Conservation (phyloP, 192 early-diverging fungal genomes). For the Backusella macrospora region DNA sequence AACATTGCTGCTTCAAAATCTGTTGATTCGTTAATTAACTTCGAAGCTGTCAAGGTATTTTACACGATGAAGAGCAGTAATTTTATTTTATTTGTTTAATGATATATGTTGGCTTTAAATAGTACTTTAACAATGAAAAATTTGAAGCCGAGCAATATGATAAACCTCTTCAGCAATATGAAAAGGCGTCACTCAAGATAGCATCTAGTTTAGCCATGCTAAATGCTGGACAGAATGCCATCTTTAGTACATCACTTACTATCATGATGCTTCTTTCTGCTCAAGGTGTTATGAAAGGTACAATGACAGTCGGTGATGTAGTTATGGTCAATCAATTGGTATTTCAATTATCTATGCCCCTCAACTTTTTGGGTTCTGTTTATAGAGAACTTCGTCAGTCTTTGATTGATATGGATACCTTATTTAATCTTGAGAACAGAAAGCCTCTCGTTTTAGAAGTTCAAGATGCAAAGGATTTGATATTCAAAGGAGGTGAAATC, state of each 20-base stretch:
- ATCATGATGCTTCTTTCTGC: conserved; percentile 96
- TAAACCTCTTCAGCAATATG: conserved; percentile 85
- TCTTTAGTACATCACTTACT: conserved; percentile 92
- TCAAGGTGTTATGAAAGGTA: conserved; percentile 71
- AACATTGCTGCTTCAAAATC: conserved; percentile 93
- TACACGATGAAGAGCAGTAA: conserved; percentile 24
- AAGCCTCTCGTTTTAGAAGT: conserved; percentile 55
- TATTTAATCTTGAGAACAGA: conserved; percentile 83
- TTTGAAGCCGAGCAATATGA: conserved; percentile 93
- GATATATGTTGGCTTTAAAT: background rate
- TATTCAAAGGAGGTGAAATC: conserved; percentile 75
- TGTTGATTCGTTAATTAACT: conserved; percentile 96
- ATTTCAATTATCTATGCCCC: conserved; percentile 95
- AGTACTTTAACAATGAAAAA: conserved; percentile 91
- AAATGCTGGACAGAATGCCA: conserved; percentile 95
- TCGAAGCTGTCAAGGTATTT: conserved; percentile 90
- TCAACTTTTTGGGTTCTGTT: conserved; percentile 97
- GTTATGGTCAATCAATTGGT: conserved; percentile 99
- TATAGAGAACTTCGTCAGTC: conserved; percentile 96
- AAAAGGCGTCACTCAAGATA: conserved; percentile 91
- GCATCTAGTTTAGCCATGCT: conserved; percentile 85
- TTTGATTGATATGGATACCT: conserved; percentile 95
- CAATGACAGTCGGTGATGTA: conserved; percentile 94
- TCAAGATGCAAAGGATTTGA: conserved; percentile 57
- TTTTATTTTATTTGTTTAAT: background rate